Evolutionary conservation across 805 yeast genomes (phyloP).

Genomic region (Saturnispora kantuleensis): DNA sequence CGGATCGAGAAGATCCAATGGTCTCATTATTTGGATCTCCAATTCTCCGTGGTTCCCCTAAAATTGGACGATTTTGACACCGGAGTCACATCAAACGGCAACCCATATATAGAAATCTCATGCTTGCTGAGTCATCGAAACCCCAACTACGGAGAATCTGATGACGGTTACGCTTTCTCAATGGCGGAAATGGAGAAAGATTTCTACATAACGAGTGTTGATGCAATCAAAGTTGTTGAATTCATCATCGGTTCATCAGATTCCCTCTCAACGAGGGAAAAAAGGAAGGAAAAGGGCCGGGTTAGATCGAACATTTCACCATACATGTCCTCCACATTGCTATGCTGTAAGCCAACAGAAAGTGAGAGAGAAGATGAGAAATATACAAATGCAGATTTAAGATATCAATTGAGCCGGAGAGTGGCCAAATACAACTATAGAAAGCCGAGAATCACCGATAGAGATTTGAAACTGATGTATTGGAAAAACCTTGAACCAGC

Average conservation of each 20-base stretch:
- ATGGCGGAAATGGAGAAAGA: conserved; percentile 17
- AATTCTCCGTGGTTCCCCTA: not conserved
- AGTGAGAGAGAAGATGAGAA: no score
- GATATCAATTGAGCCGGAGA: no score
- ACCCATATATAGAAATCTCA: conserved; percentile 39
- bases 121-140: conserved; percentile 39
- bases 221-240: conserved; percentile 57
- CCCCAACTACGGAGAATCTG: conserved; percentile 15
- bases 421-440: no score
- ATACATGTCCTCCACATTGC: conserved; percentile 37
- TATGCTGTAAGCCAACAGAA: no score
- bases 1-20: conserved; percentile 1
- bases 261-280: conserved; percentile 34
- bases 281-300: conserved; percentile 56
- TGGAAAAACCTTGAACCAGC: no score
- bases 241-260: conserved; percentile 42
- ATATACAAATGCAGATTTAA: no score
- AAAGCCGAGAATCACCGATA: no score
- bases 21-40: not conserved
- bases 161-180: conserved; percentile 8
- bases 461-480: no score
- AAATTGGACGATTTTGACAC: not conserved
- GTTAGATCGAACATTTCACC: conserved; percentile 58
- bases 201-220: conserved; percentile 55
- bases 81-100: not conserved